phyloP scores from a whole-genome alignment of 257 asterid genomes.

The Craterostigma plantagineum region DNA sequence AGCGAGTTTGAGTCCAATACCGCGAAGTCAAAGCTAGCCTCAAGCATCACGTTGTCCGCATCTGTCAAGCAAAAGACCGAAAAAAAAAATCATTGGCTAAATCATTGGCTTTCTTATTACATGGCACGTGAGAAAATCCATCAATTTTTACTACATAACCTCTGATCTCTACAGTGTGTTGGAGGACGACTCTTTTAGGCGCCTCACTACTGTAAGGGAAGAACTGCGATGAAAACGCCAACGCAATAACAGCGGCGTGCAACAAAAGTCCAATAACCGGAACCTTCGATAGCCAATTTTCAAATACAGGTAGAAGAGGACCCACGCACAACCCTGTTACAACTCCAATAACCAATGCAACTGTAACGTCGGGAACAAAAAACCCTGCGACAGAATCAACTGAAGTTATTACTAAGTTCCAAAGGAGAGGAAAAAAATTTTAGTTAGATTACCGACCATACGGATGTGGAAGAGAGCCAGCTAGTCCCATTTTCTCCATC shows the following conservation, averaged over 20 bases:
- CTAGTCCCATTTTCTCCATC: conserved; percentile 95
- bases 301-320: conserved; percentile 77
- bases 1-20: conserved; percentile 82
- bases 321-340: conserved; percentile 87
- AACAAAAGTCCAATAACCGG: conserved; percentile 44
- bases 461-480: conserved; percentile 85
- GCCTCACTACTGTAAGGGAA: conserved; percentile 94
- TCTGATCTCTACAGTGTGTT: conserved; percentile 57
- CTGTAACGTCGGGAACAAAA: conserved; percentile 67
- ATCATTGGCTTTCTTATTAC: background rate
- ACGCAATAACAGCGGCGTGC: conserved; percentile 47
- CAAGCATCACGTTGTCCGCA: conserved; percentile 40
- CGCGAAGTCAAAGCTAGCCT: conserved; percentile 63
- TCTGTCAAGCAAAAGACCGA: conserved; percentile 31
- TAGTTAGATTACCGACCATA: conserved; percentile 39
- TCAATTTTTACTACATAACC: conserved; percentile 23
- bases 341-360: conserved; percentile 65
- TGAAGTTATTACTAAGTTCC: too few relatives aligned
- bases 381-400: conserved; percentile 57
- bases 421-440: too few relatives aligned
- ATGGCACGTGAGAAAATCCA: background rate
- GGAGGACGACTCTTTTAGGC: conserved; percentile 79
- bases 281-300: conserved; percentile 56
- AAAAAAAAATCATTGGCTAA: too few relatives aligned
- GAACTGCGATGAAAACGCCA: conserved; percentile 83